These are phyloP conservation scores for Dichotomopilus funicola DNA, from an alignment of 2,329 filamentous ascomycete genomes.

Conservation along the genomic window DNA sequence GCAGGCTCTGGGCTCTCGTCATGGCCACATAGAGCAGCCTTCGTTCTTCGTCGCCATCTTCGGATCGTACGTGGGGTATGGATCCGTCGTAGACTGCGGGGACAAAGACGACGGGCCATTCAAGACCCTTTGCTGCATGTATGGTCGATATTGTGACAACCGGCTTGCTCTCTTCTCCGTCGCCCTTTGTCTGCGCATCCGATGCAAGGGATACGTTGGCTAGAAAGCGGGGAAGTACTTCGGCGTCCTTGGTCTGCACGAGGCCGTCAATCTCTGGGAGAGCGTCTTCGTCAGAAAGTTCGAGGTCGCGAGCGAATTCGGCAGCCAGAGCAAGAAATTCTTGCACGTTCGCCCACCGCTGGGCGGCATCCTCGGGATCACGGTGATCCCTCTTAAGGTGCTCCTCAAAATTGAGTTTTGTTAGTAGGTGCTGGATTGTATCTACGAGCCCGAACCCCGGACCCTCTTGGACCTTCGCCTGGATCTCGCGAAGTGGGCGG, in stretches of 20 bases:
- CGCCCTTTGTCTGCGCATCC: conserved; percentile 61
- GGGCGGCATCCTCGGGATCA: conserved; percentile 67
- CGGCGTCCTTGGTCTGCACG: conserved; percentile 59
- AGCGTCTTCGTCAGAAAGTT: conserved; percentile 43
- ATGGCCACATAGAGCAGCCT: conserved; percentile 91
- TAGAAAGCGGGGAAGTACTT: conserved; percentile 68
- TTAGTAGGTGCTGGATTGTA: conserved; percentile 48
- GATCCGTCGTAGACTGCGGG: conserved; percentile 84
- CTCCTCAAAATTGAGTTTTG: conserved; percentile 65
- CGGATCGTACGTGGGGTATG: conserved; percentile 80
- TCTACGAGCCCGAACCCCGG: conserved; percentile 36
- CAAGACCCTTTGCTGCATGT: conserved; percentile 88
- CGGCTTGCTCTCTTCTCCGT: conserved; percentile 48
- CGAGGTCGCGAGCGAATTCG: conserved; percentile 54
- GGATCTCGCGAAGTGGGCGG: conserved; percentile 34
- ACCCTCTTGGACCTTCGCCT: conserved; percentile 28
- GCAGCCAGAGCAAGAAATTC: conserved; percentile 76
- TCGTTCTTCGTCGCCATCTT: conserved; percentile 82
- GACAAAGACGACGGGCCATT: conserved; percentile 94
- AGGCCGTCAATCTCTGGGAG: conserved; percentile 65
- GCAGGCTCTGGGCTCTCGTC: conserved; percentile 79
- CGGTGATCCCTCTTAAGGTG: conserved; percentile 65
- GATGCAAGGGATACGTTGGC: conserved; percentile 83
- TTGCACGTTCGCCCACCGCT: conserved; percentile 80
- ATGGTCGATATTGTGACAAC: conserved; percentile 91